Evolutionary conservation across 23 red algal genomes (phyloP).

Genomic region (Pyropia yezoensis): DNA sequence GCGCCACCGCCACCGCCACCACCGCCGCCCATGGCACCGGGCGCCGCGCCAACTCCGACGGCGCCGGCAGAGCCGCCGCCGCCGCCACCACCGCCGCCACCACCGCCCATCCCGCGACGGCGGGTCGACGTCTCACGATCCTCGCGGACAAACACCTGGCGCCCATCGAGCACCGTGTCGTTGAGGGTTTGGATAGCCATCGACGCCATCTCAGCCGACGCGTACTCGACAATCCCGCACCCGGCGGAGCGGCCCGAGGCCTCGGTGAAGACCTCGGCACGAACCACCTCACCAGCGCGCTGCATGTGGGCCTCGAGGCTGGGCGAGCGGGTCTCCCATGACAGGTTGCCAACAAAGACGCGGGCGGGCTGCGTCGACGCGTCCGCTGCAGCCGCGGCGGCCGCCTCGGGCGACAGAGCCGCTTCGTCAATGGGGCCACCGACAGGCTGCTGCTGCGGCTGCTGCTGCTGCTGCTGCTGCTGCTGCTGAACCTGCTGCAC

Average conservation of each 20-base stretch:
- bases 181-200: slow-evolving; percentile 87
- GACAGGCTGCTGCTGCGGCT: too few relatives aligned
- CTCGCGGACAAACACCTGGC: slow-evolving; percentile 90
- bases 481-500: too few relatives aligned
- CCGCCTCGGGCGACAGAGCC: too few relatives aligned
- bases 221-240: slow-evolving; percentile 97
- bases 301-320: slow-evolving; percentile 98
- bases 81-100: not conserved
- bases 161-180: slow-evolving; percentile 76
- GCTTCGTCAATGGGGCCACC: too few relatives aligned
- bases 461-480: too few relatives aligned
- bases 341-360: slow-evolving; percentile 96
- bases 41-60: not conserved
- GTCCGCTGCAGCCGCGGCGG: too few relatives aligned
- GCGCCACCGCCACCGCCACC: slow-evolving; percentile 27
- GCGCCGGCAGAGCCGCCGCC: slow-evolving; percentile 1
- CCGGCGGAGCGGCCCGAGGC: slow-evolving; percentile 85
- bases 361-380: slow-evolving; percentile 5
- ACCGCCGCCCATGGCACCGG: slow-evolving; percentile 10
- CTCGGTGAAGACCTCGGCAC: slow-evolving; percentile 97
- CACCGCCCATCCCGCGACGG: not conserved
- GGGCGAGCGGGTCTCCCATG: slow-evolving; percentile 87
- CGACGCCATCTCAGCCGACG: slow-evolving; percentile 52
- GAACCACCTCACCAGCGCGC: slow-evolving; percentile 75
- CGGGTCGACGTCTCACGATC: slow-evolving; percentile 80